Evolutionary conservation across 2,329 filamentous ascomycete genomes (phyloP), one percentile per base, ranked within the genome.

Genomic region (Aphanocladium album): DNA sequence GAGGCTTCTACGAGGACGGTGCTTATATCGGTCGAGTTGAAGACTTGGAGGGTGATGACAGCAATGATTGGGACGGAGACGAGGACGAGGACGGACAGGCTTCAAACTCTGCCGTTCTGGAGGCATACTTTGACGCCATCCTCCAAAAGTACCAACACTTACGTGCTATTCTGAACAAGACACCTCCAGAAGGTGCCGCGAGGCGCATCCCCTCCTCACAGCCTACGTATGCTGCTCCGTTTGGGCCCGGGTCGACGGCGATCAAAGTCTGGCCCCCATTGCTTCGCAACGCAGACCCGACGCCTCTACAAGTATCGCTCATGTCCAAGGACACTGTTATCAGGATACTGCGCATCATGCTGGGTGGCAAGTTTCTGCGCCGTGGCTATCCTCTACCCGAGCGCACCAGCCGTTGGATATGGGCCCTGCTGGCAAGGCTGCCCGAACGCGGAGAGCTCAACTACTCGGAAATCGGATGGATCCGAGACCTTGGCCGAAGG

Each of bases 341-440:
- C 54, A 80, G 83, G 39, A 79, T 93, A 35, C 71, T 96, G 43
- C 81, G 83, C 27, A 78, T 93, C 57, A 75, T 90, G n/a, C 77
- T 89, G 30, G 80, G 81, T 19, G 84, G 85, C 57, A 85, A 84
- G 62, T 84, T 89, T 56, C 80, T 89, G 57, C 82, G 80, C 50
- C 82, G 81, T 54, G 83, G 82, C n/a, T 74, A 79, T 23, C 79
- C 81, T 33, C 77, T 91, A 33, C 79, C 84, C 27, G 82, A 84
- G 67, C 83, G 87, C 52, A 86, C 90, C 5, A 92, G 91, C 62
- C 82, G 86, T 17, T 98, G 93, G 93, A 78, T 90, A 4, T 97
- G 92, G 93, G 87, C 89, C 0, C 74, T 96, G 61, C 78, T 97
- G 49, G 91, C 89, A 2, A 83, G 86, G 61, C 80, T 93, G 62